These are phyloP conservation scores for Moesziomyces sp. DNA, from an alignment of 1,284 basidiomycete genomes.

Conservation along the genomic window DNA sequence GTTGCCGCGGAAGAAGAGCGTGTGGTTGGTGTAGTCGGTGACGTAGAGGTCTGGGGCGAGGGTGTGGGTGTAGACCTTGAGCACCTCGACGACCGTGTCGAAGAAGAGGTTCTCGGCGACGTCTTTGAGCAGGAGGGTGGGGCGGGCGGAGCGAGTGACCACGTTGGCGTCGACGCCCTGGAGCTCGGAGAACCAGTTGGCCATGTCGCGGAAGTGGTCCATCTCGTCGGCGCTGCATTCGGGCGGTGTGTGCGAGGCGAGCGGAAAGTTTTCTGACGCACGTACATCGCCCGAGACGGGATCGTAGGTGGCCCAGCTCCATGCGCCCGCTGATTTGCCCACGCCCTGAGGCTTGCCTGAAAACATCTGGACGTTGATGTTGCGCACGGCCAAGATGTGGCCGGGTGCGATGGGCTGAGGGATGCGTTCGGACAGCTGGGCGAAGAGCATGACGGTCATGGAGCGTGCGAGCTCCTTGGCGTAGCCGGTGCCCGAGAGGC, in stretches of 20 bases:
- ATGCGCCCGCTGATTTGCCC: constrained; percentile 26
- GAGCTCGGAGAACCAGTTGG: constrained; percentile 38
- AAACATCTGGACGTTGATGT: constrained; percentile 44
- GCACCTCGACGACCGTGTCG: constrained; percentile 54
- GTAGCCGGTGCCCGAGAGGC: constrained; percentile 40
- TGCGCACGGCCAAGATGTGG: constrained; percentile 40
- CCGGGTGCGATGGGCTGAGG: constrained; percentile 26
- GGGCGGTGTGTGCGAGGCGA: constrained; percentile 25
- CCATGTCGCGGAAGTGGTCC: constrained; percentile 42
- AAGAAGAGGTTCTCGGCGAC: constrained; percentile 50
- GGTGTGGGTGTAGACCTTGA: constrained; percentile 52
- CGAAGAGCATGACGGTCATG: constrained; percentile 48
- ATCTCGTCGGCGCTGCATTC: constrained; percentile 45
- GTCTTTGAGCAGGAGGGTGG: constrained; percentile 32
- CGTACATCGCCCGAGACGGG: constrained; percentile 36
- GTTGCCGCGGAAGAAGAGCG: constrained; percentile 45
- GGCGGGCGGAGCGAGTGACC: constrained; percentile 18
- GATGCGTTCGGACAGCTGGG: constrained; percentile 27
- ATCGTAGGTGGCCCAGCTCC: constrained; percentile 46
- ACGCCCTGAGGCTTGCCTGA: constrained; percentile 39
- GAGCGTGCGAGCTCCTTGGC: constrained; percentile 33
- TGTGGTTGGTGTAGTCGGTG: constrained; percentile 59
- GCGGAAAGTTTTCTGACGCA: constrained; percentile 35
- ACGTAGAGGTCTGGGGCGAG: constrained; percentile 56
- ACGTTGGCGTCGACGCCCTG: constrained; percentile 36